Evolutionary conservation across 768 basidiomycete species (phyloP).

Genomic region (Leucogyrophana mollusca): DNA sequence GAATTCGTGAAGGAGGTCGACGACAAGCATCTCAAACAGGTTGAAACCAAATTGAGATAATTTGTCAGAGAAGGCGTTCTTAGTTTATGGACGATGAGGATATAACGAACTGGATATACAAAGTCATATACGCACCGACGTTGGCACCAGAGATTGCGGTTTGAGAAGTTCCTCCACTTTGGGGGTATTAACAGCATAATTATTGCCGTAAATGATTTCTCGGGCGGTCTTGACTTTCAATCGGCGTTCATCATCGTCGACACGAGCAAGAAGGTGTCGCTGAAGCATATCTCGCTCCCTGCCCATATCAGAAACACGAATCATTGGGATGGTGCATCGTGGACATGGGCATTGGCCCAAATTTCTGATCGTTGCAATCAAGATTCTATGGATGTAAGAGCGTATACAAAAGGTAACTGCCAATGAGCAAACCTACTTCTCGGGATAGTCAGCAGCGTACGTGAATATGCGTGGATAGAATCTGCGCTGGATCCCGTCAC

Average conservation of each 20-base stretch:
- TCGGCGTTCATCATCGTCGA: slow-evolving; percentile 9
- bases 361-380: slow-evolving; percentile 18
- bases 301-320: slow-evolving; percentile 18
- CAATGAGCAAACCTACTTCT: slow-evolving; percentile 25
- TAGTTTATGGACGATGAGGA: slow-evolving; percentile 11
- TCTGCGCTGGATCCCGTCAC: slow-evolving; percentile 11
- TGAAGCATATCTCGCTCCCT: slow-evolving; percentile 8
- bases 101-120: not conserved
- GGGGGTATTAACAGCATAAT: slow-evolving; percentile 20
- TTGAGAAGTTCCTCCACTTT: slow-evolving; percentile 26
- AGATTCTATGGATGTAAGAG: slow-evolving; percentile 7
- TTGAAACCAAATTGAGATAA: slow-evolving; percentile 19
- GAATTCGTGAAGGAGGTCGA: slow-evolving; percentile 38
- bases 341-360: slow-evolving; percentile 20
- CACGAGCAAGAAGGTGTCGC: slow-evolving; percentile 4
- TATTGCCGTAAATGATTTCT: slow-evolving; percentile 24
- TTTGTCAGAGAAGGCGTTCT: slow-evolving; percentile 35
- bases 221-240: slow-evolving; percentile 15
- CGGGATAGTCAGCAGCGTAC: slow-evolving; percentile 28
- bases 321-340: slow-evolving; percentile 18
- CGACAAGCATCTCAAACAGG: slow-evolving; percentile 23
- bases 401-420: slow-evolving; percentile 11
- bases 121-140: slow-evolving; percentile 14
- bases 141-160: slow-evolving; percentile 30
- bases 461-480: slow-evolving; percentile 21